Conservation (phyloP, 164 flowering plant genomes). For the Brasenia schreberi region DNA sequence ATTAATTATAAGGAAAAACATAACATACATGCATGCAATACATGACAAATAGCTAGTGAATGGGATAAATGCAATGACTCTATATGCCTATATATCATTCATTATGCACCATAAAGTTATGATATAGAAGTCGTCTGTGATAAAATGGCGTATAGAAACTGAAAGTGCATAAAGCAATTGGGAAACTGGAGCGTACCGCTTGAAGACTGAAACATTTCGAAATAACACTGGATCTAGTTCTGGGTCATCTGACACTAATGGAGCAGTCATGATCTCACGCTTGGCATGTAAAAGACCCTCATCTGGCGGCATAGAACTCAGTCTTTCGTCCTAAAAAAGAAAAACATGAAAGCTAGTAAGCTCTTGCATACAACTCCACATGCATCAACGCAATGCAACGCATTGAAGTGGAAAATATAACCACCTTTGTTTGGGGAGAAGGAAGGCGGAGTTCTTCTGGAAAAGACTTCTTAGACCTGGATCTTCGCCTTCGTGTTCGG, state of each 20-base stretch:
- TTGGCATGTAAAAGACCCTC: conserved; percentile 62
- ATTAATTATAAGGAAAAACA: too few species aligned
- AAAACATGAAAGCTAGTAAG: conserved; percentile 23
- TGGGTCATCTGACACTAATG: conserved; percentile 40
- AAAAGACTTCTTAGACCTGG: background rate
- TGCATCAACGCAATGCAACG: background rate
- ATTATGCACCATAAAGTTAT: background rate
- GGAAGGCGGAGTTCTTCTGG: background rate
- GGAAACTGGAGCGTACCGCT: conserved; percentile 31
- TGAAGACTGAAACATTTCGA: conserved; percentile 52
- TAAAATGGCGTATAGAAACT: background rate
- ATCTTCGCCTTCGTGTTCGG: background rate
- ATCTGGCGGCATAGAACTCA: conserved; percentile 36
- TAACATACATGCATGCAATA: too few species aligned
- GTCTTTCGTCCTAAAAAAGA: conserved; percentile 8
- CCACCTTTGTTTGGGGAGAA: background rate
- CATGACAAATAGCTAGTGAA: too few species aligned
- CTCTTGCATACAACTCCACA: background rate
- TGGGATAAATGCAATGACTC: background rate
- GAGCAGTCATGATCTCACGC: conserved; percentile 42
- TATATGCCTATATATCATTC: background rate
- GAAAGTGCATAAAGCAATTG: background rate
- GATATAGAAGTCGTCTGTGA: background rate
- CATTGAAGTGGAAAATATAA: background rate
- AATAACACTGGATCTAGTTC: conserved; percentile 57